Evolutionary conservation across 768 basidiomycete genomes (phyloP).

Genomic region (Chalciporus sphaerocephalus): DNA sequence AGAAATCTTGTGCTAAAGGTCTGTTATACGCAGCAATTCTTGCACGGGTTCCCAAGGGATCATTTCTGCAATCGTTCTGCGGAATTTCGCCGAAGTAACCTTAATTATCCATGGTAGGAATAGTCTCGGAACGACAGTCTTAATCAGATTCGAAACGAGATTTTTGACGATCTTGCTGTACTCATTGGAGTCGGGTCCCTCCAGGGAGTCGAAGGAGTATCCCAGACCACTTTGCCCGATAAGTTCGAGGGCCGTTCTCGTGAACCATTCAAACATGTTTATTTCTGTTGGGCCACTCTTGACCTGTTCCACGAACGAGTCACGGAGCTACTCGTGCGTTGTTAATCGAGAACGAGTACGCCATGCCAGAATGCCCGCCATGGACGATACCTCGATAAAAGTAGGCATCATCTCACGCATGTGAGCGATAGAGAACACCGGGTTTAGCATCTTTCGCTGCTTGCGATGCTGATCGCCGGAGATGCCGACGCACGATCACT

Average conservation of each 20-base stretch:
- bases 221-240: not conserved
- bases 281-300: too few relatives aligned
- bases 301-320: too few relatives aligned
- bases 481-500: too few relatives aligned
- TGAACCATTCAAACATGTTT: too few relatives aligned
- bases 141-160: slow-evolving; percentile 38
- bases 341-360: too few relatives aligned
- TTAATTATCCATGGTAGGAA: slow-evolving; percentile 43
- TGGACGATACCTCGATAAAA: too few relatives aligned
- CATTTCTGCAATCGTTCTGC: slow-evolving; percentile 41
- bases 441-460: too few relatives aligned
- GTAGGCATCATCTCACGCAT: too few relatives aligned
- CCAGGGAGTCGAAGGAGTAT: too few relatives aligned
- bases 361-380: too few relatives aligned
- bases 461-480: not conserved
- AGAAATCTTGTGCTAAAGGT: slow-evolving; percentile 44
- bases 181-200: not conserved
- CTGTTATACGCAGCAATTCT: slow-evolving; percentile 42
- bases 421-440: not conserved
- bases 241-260: not conserved
- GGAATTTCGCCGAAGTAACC: slow-evolving; percentile 40
- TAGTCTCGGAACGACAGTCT: slow-evolving; percentile 42
- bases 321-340: too few relatives aligned
- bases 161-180: not conserved
- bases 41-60: slow-evolving; percentile 38